Evolutionary conservation across 1,284 basidiomycete genomes (phyloP), one percentile per base, ranked within the genome.

Genomic region (Sanghuangporus baumii): DNA sequence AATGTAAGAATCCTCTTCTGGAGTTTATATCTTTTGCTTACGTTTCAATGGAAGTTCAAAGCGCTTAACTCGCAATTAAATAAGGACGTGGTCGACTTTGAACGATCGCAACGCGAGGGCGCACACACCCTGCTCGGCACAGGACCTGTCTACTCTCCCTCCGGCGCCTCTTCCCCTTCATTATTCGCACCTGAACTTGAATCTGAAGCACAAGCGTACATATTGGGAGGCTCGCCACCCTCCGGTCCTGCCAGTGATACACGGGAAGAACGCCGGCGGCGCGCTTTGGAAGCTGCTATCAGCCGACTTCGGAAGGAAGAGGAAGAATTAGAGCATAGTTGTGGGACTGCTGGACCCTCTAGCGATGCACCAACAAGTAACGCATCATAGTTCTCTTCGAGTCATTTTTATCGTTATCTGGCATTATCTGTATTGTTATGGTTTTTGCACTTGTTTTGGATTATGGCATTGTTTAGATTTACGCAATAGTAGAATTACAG

Each of bases 11-110:
- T 55, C 41, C 16, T 31, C 38, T 48, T 54, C 20, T 58, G 55
- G 6, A 9, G 12, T 55, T 23, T 50, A 50, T 36, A 11, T 26
- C 48, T 14, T 56, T 54, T 36, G 41, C 16, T 26, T 8, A 51
- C 26, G 9, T 23, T 26, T 2, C 6, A 51, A 26, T 11, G 26
- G 26, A 23, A 51, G 85, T 91, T 92, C 74, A 92, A 91, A 69
- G 80, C 83, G 62, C 77, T 92, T 12, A 91, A 91, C 70, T 91
- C 89, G 0, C 77, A 81, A 60, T 79, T 92, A 2, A 91, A 91
- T 69, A 79, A 81, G 14, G 87, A 93, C 69, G 86, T 92, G 1
- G 78, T 78, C 1, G 83, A 85, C 66, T 91, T 83, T 61, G 91
- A 92, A 69, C 78, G 78, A 2, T 76, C 80, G 1, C 73, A 73